A percentile compares a stretch with the other conserved stretches of the same genome.
Evolutionary conservation across 495 filamentous ascomycete genomes (phyloP).

Genomic region (Xylaria venustula): DNA sequence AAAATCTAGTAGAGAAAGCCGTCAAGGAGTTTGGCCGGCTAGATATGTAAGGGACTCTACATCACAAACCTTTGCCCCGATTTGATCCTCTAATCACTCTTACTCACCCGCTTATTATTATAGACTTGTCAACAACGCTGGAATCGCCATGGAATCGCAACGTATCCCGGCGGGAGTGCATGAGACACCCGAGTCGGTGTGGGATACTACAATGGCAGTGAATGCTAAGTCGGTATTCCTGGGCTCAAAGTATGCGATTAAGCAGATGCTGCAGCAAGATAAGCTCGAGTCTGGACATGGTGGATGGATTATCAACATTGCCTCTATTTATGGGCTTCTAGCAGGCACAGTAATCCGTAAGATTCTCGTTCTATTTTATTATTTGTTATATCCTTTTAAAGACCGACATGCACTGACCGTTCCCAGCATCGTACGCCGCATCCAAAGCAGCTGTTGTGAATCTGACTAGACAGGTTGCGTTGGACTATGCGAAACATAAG

Average conservation of each 20-base stretch:
- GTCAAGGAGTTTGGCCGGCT: background rate
- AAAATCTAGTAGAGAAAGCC: background rate
- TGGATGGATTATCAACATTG: slow-evolving; percentile 59
- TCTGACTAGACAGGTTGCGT: slow-evolving; percentile 48
- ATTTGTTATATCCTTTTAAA: background rate
- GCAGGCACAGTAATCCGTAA: slow-evolving; percentile 20
- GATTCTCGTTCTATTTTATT: background rate
- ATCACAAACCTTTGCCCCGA: too few relatives aligned
- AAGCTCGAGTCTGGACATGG: slow-evolving; percentile 41
- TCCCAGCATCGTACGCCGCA: slow-evolving; percentile 45
- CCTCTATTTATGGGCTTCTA: slow-evolving; percentile 47
- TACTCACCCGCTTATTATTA: too few relatives aligned
- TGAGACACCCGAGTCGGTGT: slow-evolving; percentile 48
- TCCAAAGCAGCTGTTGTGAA: slow-evolving; percentile 52
- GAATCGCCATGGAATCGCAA: background rate
- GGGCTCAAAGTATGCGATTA: slow-evolving; percentile 48
- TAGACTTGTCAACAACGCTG: background rate
- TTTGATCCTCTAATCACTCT: too few relatives aligned
- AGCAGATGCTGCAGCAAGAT: slow-evolving; percentile 53
- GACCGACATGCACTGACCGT: background rate
- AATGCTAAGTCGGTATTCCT: slow-evolving; percentile 51
- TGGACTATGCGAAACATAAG: slow-evolving; percentile 50
- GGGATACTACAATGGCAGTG: slow-evolving; percentile 45
- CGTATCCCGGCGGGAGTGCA: slow-evolving; percentile 20
- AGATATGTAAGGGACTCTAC: background rate